phyloP scores from a whole-genome alignment of 768 basidiomycete species.

The Neoboletus subvelutipes region DNA sequence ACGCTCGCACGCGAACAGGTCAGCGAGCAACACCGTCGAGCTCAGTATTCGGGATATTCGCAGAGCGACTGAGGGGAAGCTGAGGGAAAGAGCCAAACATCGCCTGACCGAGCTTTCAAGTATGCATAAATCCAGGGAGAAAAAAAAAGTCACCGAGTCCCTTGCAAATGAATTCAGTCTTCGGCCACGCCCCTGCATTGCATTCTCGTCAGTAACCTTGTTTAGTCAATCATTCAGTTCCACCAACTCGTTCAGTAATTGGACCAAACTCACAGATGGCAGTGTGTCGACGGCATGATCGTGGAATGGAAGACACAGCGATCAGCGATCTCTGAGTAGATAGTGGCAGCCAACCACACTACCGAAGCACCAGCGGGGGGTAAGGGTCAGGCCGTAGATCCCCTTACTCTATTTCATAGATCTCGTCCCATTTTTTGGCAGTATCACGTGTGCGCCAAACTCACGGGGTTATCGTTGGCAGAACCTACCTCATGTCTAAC shows the following conservation, averaged over 20 bases:
- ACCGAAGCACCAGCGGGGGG: background rate
- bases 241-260: background rate
- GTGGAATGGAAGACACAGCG: conserved; percentile 2
- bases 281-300: background rate
- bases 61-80: background rate
- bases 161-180: background rate
- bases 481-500: conserved; percentile 6
- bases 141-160: background rate
- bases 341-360: background rate
- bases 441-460: background rate
- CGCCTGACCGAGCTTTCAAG: background rate
- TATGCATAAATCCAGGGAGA: background rate
- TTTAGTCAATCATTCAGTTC: background rate
- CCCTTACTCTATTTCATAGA: background rate
- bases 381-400: background rate
- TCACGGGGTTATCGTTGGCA: background rate
- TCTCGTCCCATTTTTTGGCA: background rate
- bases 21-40: background rate
- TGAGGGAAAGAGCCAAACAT: background rate
- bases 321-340: background rate
- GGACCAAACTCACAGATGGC: background rate
- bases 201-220: conserved; percentile 6
- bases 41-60: background rate
- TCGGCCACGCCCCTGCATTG: background rate
- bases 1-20: background rate